Evolutionary conservation across 805 yeast genomes (phyloP).

Genomic region (Ogataea allantospora): DNA sequence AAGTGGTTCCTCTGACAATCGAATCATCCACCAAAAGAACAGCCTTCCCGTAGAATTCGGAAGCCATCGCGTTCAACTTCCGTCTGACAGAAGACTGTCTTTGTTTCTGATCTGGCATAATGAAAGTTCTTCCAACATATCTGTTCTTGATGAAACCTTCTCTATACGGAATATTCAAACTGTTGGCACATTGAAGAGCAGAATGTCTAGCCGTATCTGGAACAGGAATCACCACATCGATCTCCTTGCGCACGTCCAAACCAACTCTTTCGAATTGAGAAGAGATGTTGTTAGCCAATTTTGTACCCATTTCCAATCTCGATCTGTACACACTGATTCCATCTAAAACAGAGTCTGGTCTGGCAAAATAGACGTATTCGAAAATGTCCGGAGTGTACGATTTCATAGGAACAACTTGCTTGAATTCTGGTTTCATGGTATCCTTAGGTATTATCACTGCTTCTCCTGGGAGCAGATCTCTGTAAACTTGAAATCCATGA

Average conservation of each 20-base stretch:
- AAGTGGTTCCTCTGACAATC: slow-evolving; percentile 96
- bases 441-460: slow-evolving; percentile 90
- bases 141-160: slow-evolving; percentile 97
- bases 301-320: slow-evolving; percentile 90
- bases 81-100: slow-evolving; percentile 91
- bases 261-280: slow-evolving; percentile 37
- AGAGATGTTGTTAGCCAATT: slow-evolving; percentile 71
- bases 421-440: slow-evolving; percentile 68
- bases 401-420: slow-evolving; percentile 77
- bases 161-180: slow-evolving; percentile 78
- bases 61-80: slow-evolving; percentile 93
- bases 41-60: slow-evolving; percentile 80
- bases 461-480: slow-evolving; percentile 92
- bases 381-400: slow-evolving; percentile 92
- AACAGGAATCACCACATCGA: slow-evolving; percentile 96
- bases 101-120: slow-evolving; percentile 97
- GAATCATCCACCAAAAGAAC: slow-evolving; percentile 95
- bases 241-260: slow-evolving; percentile 48
- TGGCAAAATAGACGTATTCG: slow-evolving; percentile 96
- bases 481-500: slow-evolving; percentile 74
- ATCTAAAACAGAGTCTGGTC: slow-evolving; percentile 94
- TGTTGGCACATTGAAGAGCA: slow-evolving; percentile 87
- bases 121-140: slow-evolving; percentile 95
- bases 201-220: slow-evolving; percentile 98
- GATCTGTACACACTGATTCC: slow-evolving; percentile 96